Conservation (phyloP, 2,329 filamentous ascomycete species). For the Taxawa tesnikishii region DNA sequence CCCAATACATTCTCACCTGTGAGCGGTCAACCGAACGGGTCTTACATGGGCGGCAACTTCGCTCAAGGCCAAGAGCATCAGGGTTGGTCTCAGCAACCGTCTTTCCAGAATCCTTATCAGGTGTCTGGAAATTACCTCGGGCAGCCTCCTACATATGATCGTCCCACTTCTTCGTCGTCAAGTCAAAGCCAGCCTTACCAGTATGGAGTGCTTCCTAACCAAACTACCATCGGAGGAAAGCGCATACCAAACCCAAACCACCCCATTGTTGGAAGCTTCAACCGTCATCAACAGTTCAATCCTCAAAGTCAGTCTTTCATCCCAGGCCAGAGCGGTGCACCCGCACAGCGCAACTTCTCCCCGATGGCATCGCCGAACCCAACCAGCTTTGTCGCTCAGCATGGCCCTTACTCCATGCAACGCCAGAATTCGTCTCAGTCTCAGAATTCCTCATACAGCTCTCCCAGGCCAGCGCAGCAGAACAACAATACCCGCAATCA, state of each 20-base stretch:
- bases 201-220: constrained; percentile 39
- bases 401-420: constrained; percentile 12
- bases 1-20: constrained; percentile 1
- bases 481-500: constrained; percentile 9
- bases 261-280: constrained; percentile 73
- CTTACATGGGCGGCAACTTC: constrained; percentile 1
- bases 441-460: constrained; percentile 15
- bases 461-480: constrained; percentile 9
- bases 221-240: constrained; percentile 5
- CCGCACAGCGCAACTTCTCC: constrained; percentile 1
- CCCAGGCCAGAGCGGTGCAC: constrained; percentile 38
- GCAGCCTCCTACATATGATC: background rate
- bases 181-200: constrained; percentile 41
- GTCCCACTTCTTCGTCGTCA: background rate
- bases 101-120: background rate
- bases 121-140: background rate
- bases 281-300: constrained; percentile 70
- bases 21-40: constrained; percentile 6
- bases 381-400: constrained; percentile 3
- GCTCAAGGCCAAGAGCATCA: constrained; percentile 18
- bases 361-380: background rate
- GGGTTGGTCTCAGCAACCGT: constrained; percentile 12
- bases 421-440: constrained; percentile 20
- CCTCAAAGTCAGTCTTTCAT: constrained; percentile 90
- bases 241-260: constrained; percentile 51